Evolutionary conservation across 495 filamentous ascomycete genomes (phyloP).

Genomic region (Penicillium angulare): DNA sequence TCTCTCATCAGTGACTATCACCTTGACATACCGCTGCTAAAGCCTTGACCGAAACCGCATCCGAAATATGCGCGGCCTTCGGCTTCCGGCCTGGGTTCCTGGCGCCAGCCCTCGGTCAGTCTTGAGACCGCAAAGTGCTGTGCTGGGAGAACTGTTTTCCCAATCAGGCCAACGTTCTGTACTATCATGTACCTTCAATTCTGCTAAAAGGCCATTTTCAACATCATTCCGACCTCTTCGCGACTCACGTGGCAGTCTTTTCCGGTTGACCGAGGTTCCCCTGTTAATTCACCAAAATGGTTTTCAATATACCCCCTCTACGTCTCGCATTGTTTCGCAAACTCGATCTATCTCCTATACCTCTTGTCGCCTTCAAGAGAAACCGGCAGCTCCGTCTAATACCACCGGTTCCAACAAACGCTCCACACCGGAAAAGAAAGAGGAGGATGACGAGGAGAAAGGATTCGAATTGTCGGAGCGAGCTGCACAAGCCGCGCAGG

Average conservation of each 20-base stretch:
- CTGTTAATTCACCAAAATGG: constrained; percentile 15
- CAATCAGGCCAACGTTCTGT: constrained; percentile 3
- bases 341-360: constrained; percentile 32
- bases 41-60: constrained; percentile 19
- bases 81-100: constrained; percentile 37
- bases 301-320: constrained; percentile 8
- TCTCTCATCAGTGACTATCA: constrained; percentile 18
- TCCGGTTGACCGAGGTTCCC: constrained; percentile 16
- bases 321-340: constrained; percentile 22
- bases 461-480: constrained; percentile 71
- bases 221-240: constrained; percentile 22
- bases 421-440: constrained; percentile 25
- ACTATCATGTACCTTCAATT: constrained; percentile 6
- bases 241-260: constrained; percentile 11
- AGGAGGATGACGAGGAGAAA: constrained; percentile 53
- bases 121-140: constrained; percentile 16
- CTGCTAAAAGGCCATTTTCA: constrained; percentile 22
- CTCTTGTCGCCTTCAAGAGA: constrained; percentile 25
- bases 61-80: constrained; percentile 35
- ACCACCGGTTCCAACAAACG: constrained; percentile 11
- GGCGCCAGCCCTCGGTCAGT: constrained; percentile 28
- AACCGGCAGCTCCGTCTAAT: constrained; percentile 19
- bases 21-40: constrained; percentile 9
- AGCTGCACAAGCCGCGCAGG: constrained; percentile 80
- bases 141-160: constrained; percentile 19